Evolutionary conservation across 2,329 filamentous ascomycete genomes (phyloP), one percentile per base, ranked within the genome.

Genomic region (Thielaviopsis populi): DNA sequence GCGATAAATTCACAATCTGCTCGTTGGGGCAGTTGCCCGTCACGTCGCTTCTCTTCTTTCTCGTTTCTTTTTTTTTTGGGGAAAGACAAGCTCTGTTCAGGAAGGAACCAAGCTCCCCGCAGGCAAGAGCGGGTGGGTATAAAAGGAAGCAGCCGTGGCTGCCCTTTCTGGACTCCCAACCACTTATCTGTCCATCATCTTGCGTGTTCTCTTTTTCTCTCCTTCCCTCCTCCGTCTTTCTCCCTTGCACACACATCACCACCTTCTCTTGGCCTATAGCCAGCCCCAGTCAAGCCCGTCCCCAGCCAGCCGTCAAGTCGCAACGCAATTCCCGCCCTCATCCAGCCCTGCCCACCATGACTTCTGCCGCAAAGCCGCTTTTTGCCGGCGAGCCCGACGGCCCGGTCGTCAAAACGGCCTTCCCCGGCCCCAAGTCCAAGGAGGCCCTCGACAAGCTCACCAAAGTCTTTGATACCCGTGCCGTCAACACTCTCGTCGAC

Each of bases 381-480:
- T 73, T 77, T 67, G 69, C 73, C 46, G 75, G 75, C 63, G 82
- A 84, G 75, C 81, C 81, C 53, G 73, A 76, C 33, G 76, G 71
- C 30, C 82, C 82, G 33, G 70, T 76, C 2, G 71, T 84, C 70
- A 81, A 80, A 75, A 81, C 80, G 27, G 74, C 76, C 56, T 87
- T 95, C 65, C 90, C 90, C 0, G 90, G 90, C 0, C 89, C 89
- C 43, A 81, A 85, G 76, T 84, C 85, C 74, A 80, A 84, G 76
- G 80, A 83, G 69, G 80, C 82, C 61, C 84, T 88, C 68, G 78
- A 83, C 67, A 83, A 89, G 73, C 81, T 95, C 67, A 78, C 87
- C 75, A 78, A 85, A 71, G 87, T 95, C 66, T 95, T 94, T 71
- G 90, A 95, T 74, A 92, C 88, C 4, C 82, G 90, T 67, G 90